phyloP scores from a whole-genome alignment of 495 filamentous ascomycete genomes.

The Lasiosphaeria miniovina region DNA sequence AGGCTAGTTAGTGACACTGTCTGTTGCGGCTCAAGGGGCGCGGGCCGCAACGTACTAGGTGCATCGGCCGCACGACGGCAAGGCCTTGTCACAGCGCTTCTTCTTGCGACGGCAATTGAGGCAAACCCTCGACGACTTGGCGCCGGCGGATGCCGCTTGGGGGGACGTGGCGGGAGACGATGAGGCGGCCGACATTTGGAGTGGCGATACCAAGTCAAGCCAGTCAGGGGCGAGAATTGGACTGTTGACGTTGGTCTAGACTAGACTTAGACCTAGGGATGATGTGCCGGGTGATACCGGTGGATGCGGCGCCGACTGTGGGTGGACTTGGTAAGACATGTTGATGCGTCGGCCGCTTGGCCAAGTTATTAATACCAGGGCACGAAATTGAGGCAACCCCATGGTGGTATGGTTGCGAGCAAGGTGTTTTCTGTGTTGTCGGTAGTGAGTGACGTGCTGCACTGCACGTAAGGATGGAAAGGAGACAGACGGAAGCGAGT shows the following conservation, averaged over 20 bases:
- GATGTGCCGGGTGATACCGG: not conserved
- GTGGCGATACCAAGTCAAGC: not conserved
- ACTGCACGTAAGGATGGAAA: not conserved
- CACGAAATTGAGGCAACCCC: conserved; percentile 12
- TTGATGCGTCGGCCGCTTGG: conserved; percentile 2
- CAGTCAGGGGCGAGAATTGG: not conserved
- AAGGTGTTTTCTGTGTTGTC: not conserved
- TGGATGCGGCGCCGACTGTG: not conserved
- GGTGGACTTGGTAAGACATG: not conserved
- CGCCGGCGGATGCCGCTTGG: not conserved
- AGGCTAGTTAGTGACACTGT: conserved; percentile 7
- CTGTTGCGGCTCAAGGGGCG: not conserved
- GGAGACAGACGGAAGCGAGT: not conserved
- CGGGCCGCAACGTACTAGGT: conserved; percentile 19
- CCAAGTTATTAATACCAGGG: conserved; percentile 17
- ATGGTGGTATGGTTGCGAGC: not conserved
- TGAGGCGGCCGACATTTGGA: conserved; percentile 25
- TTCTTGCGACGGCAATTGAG: conserved; percentile 29
- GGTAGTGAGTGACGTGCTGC: not conserved
- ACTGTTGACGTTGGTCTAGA: not conserved
- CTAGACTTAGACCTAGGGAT: not conserved
- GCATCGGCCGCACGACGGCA: conserved; percentile 26
- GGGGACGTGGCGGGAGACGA: conserved; percentile 21
- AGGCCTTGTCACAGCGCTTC: conserved; percentile 28
- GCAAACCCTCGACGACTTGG: conserved; percentile 27